These are phyloP conservation scores for Saccharomyces uvarum DNA, from an alignment of 1,139 yeast species.

Conservation along the genomic window DNA sequence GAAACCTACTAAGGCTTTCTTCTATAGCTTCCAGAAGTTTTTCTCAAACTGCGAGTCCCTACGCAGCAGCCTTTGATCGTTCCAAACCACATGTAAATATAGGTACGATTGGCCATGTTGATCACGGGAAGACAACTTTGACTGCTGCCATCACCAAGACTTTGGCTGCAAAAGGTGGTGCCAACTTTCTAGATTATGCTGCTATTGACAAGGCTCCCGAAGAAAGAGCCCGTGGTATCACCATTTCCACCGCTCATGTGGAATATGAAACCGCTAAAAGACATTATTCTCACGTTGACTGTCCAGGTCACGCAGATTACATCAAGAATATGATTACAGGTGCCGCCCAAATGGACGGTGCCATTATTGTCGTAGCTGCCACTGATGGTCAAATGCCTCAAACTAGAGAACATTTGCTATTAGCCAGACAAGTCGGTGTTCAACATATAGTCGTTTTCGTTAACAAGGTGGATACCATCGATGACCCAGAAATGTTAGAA, in stretches of 20 bases:
- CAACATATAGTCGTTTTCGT: conserved; percentile 95
- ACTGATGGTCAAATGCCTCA: conserved; percentile 99
- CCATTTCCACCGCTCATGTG: conserved; percentile 94
- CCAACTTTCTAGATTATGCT: conserved; percentile 83
- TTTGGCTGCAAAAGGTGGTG: conserved; percentile 82
- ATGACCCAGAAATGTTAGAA: conserved; percentile 98
- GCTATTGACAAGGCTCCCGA: conserved; percentile 98
- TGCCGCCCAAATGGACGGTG: conserved; percentile 99
- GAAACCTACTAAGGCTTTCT: background rate
- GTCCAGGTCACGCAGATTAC: conserved; percentile 98
- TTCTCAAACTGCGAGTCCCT: conserved; percentile 12
- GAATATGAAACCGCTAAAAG: conserved; percentile 89
- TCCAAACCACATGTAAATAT: conserved; percentile 92
- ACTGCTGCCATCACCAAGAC: conserved; percentile 98
- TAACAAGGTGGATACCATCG: conserved; percentile 94
- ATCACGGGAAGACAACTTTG: conserved; percentile 96
- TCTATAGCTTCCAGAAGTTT: conserved; percentile 5
- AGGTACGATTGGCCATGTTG: conserved; percentile 96
- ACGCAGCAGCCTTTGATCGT: conserved; percentile 73
- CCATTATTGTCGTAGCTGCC: conserved; percentile 98
- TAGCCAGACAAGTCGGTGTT: conserved; percentile 99
- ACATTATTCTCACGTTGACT: conserved; percentile 95
- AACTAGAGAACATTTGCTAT: conserved; percentile 95
- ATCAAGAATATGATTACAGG: conserved; percentile 99
- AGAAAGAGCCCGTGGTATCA: conserved; percentile 99